Conservation (phyloP, 306 rosid genomes). For the Trifolium repens region DNA sequence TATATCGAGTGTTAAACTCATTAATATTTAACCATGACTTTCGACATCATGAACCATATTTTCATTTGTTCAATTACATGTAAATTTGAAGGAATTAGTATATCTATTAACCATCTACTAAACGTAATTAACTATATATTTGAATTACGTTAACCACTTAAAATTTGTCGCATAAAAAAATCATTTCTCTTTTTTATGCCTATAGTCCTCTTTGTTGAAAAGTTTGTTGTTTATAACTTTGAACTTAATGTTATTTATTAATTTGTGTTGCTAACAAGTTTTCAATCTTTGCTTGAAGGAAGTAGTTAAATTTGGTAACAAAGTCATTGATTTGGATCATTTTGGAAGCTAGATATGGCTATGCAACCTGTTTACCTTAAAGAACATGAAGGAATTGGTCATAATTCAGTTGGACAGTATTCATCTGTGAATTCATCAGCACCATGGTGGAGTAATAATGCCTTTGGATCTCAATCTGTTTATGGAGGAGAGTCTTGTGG, state of each 20-base stretch:
- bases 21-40: background rate
- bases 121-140: no score
- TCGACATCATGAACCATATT: background rate
- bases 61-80: background rate
- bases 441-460: constrained; percentile 64
- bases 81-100: background rate
- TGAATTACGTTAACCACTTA: background rate
- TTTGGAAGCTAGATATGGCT: constrained; percentile 55
- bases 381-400: constrained; percentile 72
- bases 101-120: no score
- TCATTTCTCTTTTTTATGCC: background rate
- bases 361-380: constrained; percentile 67
- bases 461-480: constrained; percentile 62
- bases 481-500: constrained; percentile 64
- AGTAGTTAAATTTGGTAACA: background rate
- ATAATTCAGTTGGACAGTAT: constrained; percentile 56
- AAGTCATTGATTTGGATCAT: constrained; percentile 39
- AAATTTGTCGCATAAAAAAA: no score
- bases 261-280: constrained; percentile 2
- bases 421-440: constrained; percentile 54
- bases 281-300: constrained; percentile 48
- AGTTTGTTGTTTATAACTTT: background rate
- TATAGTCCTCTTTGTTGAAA: background rate
- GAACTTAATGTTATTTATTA: background rate
- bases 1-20: no score